Conservation (phyloP, 1,284 basidiomycete genomes). For the Ceratobasidium papillatum region DNA sequence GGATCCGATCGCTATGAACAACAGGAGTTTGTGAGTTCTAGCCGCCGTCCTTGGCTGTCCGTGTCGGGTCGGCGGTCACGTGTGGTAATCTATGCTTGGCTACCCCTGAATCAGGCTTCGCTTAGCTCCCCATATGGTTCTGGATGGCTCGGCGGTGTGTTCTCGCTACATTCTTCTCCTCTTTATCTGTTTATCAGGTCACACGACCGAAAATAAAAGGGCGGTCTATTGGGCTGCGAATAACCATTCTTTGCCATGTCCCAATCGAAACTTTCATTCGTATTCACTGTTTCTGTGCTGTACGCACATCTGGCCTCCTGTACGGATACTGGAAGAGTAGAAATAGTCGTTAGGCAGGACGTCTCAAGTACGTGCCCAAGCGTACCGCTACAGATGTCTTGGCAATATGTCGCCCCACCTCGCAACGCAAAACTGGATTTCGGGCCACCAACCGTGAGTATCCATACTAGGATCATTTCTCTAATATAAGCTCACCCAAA, state of each 20-base stretch:
- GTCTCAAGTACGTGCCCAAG: conserved; percentile 24
- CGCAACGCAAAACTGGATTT: conserved; percentile 32
- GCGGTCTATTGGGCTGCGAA: too few relatives aligned
- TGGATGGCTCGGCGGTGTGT: conserved; percentile 5
- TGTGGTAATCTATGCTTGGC: conserved; percentile 4
- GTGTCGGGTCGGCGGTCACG: conserved; percentile 1
- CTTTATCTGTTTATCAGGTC: conserved; percentile 5
- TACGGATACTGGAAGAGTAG: background rate
- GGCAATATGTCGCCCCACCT: conserved; percentile 33
- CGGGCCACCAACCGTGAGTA: conserved; percentile 23
- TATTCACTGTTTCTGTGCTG: background rate
- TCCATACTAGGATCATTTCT: background rate
- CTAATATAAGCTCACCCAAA: too few relatives aligned
- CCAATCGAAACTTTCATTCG: conserved; percentile 1
- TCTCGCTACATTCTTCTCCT: conserved; percentile 2
- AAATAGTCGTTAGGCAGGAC: background rate
- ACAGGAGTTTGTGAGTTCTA: too few relatives aligned
- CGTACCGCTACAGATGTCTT: conserved; percentile 26
- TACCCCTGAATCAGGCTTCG: background rate
- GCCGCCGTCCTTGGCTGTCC: background rate
- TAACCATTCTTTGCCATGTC: background rate
- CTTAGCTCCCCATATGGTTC: background rate
- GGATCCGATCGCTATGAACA: too few relatives aligned
- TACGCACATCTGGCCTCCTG: background rate
- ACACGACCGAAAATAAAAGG: conserved; percentile 26